Conservation (phyloP, 257 asterid species). For the Nicotiana sylvestris region DNA sequence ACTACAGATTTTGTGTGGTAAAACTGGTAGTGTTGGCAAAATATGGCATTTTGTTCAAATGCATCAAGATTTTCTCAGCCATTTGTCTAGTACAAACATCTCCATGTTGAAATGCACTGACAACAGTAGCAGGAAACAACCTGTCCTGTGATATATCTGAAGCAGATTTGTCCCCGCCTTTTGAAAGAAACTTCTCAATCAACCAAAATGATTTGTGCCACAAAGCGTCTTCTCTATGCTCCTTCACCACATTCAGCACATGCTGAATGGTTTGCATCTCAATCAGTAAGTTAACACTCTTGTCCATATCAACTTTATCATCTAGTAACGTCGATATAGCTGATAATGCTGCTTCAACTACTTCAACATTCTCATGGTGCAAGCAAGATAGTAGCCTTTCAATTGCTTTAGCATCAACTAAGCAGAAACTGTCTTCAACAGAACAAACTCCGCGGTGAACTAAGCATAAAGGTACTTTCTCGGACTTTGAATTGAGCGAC, state of each 20-base stretch:
- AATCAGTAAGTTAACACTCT: slow-evolving; percentile 46
- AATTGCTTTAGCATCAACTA: slow-evolving; percentile 62
- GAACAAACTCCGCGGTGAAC: slow-evolving; percentile 79
- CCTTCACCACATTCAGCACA: slow-evolving; percentile 55
- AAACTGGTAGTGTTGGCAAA: slow-evolving; percentile 37
- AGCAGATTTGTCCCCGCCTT: slow-evolving; percentile 53
- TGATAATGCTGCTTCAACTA: slow-evolving; percentile 63
- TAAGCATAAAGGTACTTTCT: slow-evolving; percentile 41
- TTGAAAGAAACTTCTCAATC: slow-evolving; percentile 60
- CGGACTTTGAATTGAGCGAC: slow-evolving; percentile 28
- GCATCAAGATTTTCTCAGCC: slow-evolving; percentile 75
- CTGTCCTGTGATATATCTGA: slow-evolving; percentile 58
- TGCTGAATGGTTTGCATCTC: slow-evolving; percentile 45
- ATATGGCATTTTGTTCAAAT: slow-evolving; percentile 60
- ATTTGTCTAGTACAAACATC: slow-evolving; percentile 53
- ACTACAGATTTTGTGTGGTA: slow-evolving; percentile 20
- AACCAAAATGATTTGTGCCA: slow-evolving; percentile 72
- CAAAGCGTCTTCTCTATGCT: slow-evolving; percentile 52
- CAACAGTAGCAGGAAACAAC: slow-evolving; percentile 49
- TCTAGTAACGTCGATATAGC: slow-evolving; percentile 72
- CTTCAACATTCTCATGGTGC: slow-evolving; percentile 66
- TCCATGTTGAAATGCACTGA: slow-evolving; percentile 66
- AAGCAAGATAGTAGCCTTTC: slow-evolving; percentile 55
- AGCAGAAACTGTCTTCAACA: slow-evolving; percentile 62
- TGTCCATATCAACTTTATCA: slow-evolving; percentile 55